Evolutionary conservation across 805 yeast species (phyloP), one percentile per base, ranked within the genome.

Genomic region (Starmerella etchellsii): DNA sequence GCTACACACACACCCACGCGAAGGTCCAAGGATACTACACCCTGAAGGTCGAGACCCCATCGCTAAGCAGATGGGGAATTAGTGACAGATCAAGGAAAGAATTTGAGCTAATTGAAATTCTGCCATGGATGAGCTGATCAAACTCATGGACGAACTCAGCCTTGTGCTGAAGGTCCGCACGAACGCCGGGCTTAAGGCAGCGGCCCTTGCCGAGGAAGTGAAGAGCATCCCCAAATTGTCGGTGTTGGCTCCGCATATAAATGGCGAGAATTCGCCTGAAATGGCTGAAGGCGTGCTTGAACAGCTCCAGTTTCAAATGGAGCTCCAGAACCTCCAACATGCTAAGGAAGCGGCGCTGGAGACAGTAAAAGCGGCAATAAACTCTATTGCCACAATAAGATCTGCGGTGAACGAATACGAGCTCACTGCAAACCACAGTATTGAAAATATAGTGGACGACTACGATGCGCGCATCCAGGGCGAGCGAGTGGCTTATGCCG

Each of bases 131-230:
- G 41, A 37, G 36, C 49, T 57, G 7, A 52, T 57, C 4, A 42
- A 40, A 30, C 50, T 56, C 20, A 55, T 57, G 38, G 50, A 55
- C 16, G 59, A 55, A 44, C 53, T 58, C 29, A 40, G 49, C 19
- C 23, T 36, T 16, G 53, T 45, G 3, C 48, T 58, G 18, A 41
- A 46, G 39, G 42, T 44, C 29, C 52, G 57, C 14, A 32, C 47
- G 1, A 54, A 54, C 23, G 46, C 54, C 2, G 49, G 51, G 15
- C 45, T 27, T 1, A 28, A 39, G 19, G 39, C 53, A 3, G 50
- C 42, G 29, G 36, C 33, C 36, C 43, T 52, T 9, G 60, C 60
- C 3, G 34, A 28, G 1, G 46, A 52, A 19, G 51, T 58, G 16
- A 43, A 33, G 9, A 28, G 7, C 10, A 34, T 44, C 13, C 53